phyloP scores from a whole-genome alignment of 2,329 filamentous ascomycete genomes.

The Sporothrix phasma region DNA sequence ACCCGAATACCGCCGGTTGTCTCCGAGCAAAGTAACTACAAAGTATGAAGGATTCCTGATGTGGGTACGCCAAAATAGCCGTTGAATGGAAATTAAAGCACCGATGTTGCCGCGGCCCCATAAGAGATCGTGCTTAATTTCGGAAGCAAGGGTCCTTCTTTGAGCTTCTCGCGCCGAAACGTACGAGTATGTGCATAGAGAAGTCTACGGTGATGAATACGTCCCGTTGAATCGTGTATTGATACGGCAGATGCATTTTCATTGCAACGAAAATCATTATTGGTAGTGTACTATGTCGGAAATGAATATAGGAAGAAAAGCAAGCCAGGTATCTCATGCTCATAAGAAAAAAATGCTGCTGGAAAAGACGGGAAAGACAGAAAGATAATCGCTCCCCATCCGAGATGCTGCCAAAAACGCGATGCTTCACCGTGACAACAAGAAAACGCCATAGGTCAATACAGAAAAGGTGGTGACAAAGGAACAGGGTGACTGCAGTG shows the following conservation, averaged over 20 bases:
- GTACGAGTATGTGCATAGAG: no score
- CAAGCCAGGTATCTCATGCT: conserved; percentile 5
- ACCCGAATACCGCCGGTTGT: neutral
- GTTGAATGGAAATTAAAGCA: neutral
- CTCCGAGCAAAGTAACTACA: no score
- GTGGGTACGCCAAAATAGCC: neutral
- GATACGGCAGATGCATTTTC: no score
- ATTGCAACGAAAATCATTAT: neutral
- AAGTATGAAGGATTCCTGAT: neutral
- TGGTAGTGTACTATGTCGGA: no score
- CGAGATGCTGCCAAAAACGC: neutral
- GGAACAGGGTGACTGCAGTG: neutral
- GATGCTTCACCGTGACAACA: no score
- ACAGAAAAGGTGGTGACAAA: conserved; percentile 2
- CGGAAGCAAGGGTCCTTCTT: no score
- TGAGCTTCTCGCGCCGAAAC: no score
- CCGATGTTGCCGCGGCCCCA: neutral
- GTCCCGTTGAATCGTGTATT: neutral
- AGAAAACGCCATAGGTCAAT: neutral
- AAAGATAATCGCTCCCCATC: neutral
- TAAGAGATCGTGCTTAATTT: neutral
- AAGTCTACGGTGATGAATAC: no score
- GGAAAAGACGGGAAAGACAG: neutral
- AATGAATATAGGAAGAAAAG: neutral
- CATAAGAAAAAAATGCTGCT: neutral